Conservation (phyloP, 2,329 filamentous ascomycete species). For the Diaporthe vexans region DNA sequence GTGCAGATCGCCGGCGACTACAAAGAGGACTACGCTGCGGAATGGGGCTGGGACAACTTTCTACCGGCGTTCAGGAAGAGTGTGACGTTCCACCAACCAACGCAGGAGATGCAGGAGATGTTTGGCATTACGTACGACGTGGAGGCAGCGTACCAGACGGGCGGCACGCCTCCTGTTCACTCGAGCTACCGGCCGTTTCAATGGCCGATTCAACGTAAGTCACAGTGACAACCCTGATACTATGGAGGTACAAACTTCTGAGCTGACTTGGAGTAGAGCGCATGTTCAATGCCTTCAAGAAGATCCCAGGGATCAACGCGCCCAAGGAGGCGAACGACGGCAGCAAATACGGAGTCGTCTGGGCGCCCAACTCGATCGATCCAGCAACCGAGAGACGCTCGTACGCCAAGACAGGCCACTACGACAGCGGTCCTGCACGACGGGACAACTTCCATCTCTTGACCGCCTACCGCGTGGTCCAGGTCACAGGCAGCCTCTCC, state of each 20-base stretch:
- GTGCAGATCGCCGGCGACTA: slow-evolving; percentile 18
- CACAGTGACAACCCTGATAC: background rate
- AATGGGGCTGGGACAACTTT: slow-evolving; percentile 19
- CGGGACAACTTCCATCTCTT: slow-evolving; percentile 22
- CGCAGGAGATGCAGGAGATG: slow-evolving; percentile 7
- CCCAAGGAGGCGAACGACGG: slow-evolving; percentile 27
- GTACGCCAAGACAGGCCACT: slow-evolving; percentile 26
- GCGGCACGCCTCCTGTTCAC: slow-evolving; percentile 25
- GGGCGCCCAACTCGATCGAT: slow-evolving; percentile 26
- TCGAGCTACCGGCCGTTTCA: slow-evolving; percentile 37
- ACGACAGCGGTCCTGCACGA: background rate
- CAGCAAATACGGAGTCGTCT: slow-evolving; percentile 31
- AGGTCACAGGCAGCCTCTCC: slow-evolving; percentile 3
- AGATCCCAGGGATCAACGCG: slow-evolving; percentile 14
- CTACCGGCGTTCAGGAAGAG: slow-evolving; percentile 28
- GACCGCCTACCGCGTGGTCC: slow-evolving; percentile 2
- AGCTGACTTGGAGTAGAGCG: background rate
- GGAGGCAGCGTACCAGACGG: slow-evolving; percentile 31
- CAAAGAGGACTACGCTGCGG: slow-evolving; percentile 14
- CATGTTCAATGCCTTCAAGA: slow-evolving; percentile 31
- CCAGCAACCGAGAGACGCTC: slow-evolving; percentile 20
- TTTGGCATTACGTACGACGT: slow-evolving; percentile 33
- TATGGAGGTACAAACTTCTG: background rate
- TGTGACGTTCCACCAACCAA: slow-evolving; percentile 26
- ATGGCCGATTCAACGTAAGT: slow-evolving; percentile 34